Evolutionary conservation across 2,329 filamentous ascomycete genomes (phyloP).

Genomic region (Penicillium sp.): DNA sequence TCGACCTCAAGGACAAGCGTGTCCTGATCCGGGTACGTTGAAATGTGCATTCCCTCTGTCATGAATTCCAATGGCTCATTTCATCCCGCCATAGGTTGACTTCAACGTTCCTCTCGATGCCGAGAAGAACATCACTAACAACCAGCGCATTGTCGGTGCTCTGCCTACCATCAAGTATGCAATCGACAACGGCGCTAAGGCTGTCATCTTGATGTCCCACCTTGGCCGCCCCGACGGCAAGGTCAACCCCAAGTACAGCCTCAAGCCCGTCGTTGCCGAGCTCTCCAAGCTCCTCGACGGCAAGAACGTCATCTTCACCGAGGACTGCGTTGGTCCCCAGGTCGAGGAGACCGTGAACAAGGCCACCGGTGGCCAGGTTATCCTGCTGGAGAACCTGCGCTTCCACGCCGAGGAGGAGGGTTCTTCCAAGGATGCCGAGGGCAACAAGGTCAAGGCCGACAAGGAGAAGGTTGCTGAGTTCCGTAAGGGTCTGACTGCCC

Average conservation of each 20-base stretch:
- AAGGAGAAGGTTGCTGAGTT: slow-evolving; percentile 90
- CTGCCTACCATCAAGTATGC: slow-evolving; percentile 95
- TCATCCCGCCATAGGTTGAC: slow-evolving; percentile 70
- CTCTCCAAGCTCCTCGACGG: slow-evolving; percentile 83
- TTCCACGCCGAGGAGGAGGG: slow-evolving; percentile 99
- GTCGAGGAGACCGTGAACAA: slow-evolving; percentile 88
- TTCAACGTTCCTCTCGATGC: slow-evolving; percentile 98
- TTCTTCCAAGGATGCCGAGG: slow-evolving; percentile 87
- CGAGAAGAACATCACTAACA: slow-evolving; percentile 94
- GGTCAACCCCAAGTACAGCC: slow-evolving; percentile 87
- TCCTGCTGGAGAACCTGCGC: slow-evolving; percentile 95
- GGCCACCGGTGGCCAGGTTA: slow-evolving; percentile 77
- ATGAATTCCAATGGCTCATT: slow-evolving; percentile 15
- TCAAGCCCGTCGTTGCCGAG: slow-evolving; percentile 88
- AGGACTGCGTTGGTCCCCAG: slow-evolving; percentile 87
- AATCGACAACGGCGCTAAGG: slow-evolving; percentile 84
- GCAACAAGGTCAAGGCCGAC: slow-evolving; percentile 98
- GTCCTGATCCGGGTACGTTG: slow-evolving; percentile 89
- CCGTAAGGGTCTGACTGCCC: slow-evolving; percentile 89
- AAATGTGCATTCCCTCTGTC: slow-evolving; percentile 26
- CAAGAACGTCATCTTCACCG: slow-evolving; percentile 82
- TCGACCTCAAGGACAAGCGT: slow-evolving; percentile 97
- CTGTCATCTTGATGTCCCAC: slow-evolving; percentile 97
- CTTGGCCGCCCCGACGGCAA: slow-evolving; percentile 93
- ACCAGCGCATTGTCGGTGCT: slow-evolving; percentile 95